Evolutionary conservation across 169 alveolate species (phyloP).

Genomic region (Babesia caballi): DNA sequence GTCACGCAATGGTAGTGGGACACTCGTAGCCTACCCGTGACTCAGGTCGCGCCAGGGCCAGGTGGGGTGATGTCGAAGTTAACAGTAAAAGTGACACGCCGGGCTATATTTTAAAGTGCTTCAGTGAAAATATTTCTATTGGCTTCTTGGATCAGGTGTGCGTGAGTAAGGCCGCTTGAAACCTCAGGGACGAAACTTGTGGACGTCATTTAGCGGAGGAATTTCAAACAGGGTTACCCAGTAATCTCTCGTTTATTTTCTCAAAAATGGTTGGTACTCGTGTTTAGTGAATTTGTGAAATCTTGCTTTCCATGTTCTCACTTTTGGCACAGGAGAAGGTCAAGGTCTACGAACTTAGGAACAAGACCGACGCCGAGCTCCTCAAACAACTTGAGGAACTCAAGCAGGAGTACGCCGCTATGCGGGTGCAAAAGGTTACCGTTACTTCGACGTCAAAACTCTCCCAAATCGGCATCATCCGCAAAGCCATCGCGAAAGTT

Average conservation of each 20-base stretch:
- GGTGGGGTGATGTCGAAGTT: background rate
- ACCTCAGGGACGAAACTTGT: background rate
- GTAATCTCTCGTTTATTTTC: too few relatives aligned
- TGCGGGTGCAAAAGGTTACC: constrained; percentile 87
- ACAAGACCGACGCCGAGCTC: constrained; percentile 85
- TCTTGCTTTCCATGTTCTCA: background rate
- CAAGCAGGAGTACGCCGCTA: constrained; percentile 88
- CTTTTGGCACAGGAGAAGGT: constrained; percentile 69
- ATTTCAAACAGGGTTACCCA: too few relatives aligned
- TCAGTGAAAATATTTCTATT: too few relatives aligned
- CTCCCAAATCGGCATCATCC: constrained; percentile 82
- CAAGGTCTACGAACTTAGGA: constrained; percentile 84
- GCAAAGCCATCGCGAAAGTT: constrained; percentile 91
- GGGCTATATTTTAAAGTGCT: too few relatives aligned
- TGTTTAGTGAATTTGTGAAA: background rate
- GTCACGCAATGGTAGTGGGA: too few relatives aligned
- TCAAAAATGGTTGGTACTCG: constrained; percentile 26
- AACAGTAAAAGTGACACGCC: background rate
- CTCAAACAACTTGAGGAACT: constrained; percentile 85
- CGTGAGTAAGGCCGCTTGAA: background rate
- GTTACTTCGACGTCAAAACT: constrained; percentile 88
- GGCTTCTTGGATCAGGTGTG: too few relatives aligned
- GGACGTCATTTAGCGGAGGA: too few relatives aligned
- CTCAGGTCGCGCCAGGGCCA: background rate
- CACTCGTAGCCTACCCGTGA: too few relatives aligned